A percentile compares a stretch with the other conserved stretches of the same genome.
These are phyloP conservation scores for Epipyxis sp. DNA, from an alignment of 108 stramenopile genomes.

Conservation along the genomic window DNA sequence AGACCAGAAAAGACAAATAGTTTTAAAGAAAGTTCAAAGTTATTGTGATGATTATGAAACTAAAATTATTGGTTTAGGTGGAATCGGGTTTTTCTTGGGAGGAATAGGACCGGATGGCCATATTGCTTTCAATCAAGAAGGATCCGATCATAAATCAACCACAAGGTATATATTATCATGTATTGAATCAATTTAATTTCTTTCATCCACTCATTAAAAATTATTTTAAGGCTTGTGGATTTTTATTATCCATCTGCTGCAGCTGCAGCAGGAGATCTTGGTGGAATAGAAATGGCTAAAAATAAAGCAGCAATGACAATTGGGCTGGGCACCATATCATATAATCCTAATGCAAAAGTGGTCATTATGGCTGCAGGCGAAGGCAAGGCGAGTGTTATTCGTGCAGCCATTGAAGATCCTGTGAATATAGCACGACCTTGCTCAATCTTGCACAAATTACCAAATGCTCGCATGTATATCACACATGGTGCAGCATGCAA, in stretches of 20 bases:
- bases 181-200: no score
- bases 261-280: slow-evolving; percentile 36
- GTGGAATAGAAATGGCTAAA: slow-evolving; percentile 32
- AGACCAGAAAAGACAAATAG: not conserved
- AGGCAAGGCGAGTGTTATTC: slow-evolving; percentile 33
- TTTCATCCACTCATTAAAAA: no score
- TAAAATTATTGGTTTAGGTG: slow-evolving; percentile 33
- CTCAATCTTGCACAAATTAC: slow-evolving; percentile 25
- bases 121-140: slow-evolving; percentile 57
- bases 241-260: slow-evolving; percentile 34
- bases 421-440: not conserved
- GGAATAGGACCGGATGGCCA: slow-evolving; percentile 58
- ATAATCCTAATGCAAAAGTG: slow-evolving; percentile 32
- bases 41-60: slow-evolving; percentile 36
- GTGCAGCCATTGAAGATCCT: slow-evolving; percentile 28
- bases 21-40: slow-evolving; percentile 2
- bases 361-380: slow-evolving; percentile 42
- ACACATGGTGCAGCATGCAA: slow-evolving; percentile 32
- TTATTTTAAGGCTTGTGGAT: slow-evolving; percentile 7
- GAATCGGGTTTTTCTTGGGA: slow-evolving; percentile 52
- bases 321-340: slow-evolving; percentile 34
- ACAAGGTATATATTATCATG: slow-evolving; percentile 33
- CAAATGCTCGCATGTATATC: slow-evolving; percentile 37
- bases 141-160: slow-evolving; percentile 30
- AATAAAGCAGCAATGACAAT: slow-evolving; percentile 39